Evolutionary conservation across 306 rosid genomes (phyloP).

Genomic region (Crotalaria pallida): DNA sequence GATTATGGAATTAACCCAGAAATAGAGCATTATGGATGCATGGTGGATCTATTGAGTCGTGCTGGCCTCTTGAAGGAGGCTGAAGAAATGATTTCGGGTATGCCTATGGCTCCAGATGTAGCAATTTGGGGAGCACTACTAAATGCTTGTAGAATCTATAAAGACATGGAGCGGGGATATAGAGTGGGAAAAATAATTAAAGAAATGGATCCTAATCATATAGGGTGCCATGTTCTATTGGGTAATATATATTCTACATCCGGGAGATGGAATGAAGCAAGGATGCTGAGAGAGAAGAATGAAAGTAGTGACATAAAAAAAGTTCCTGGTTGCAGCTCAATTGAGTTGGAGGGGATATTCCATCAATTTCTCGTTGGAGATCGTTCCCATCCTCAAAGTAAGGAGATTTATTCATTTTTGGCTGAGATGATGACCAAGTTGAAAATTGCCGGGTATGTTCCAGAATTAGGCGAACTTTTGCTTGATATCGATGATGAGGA

Average conservation of each 20-base stretch:
- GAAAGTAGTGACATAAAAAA: conserved; percentile 26
- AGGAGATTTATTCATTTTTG: conserved; percentile 38
- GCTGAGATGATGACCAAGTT: conserved; percentile 39
- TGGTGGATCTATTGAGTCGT: conserved; percentile 67
- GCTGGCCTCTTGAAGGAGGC: conserved; percentile 60
- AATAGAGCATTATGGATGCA: conserved; percentile 64
- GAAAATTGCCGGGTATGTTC: conserved; percentile 46
- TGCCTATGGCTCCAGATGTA: conserved; percentile 57
- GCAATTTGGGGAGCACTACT: conserved; percentile 66
- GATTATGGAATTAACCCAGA: conserved; percentile 46
- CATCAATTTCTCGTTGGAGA: conserved; percentile 52
- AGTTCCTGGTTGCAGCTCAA: conserved; percentile 47
- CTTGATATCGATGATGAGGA: conserved; percentile 49
- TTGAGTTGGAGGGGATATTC: conserved; percentile 40
- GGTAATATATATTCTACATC: conserved; percentile 62
- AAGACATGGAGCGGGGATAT: conserved; percentile 51
- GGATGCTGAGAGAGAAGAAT: conserved; percentile 31
- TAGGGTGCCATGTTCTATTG: conserved; percentile 52
- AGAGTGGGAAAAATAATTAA: conserved; percentile 46
- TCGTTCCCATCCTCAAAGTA: conserved; percentile 39
- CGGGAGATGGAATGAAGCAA: conserved; percentile 64
- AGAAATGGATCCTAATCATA: conserved; percentile 47
- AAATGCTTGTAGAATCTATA: conserved; percentile 60
- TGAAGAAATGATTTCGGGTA: conserved; percentile 45
- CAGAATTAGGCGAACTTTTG: conserved; percentile 38